Evolutionary conservation across 306 rosid genomes (phyloP).

Genomic region (Cucurbita maxima): DNA sequence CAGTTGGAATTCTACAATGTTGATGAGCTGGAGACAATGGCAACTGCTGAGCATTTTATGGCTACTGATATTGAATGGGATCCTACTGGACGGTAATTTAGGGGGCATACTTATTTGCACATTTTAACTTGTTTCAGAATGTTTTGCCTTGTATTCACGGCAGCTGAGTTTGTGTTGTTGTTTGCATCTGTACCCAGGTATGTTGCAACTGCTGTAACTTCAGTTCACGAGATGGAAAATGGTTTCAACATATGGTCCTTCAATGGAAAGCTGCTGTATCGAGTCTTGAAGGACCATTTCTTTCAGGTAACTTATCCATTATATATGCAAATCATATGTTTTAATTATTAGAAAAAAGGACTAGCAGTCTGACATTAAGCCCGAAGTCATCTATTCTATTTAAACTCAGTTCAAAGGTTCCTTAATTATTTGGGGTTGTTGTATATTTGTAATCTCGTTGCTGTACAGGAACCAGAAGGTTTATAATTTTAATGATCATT

Average conservation of each 20-base stretch:
- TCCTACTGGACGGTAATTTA: constrained; percentile 75
- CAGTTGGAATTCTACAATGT: constrained; percentile 64
- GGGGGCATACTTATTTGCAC: neutral
- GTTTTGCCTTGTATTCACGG: neutral
- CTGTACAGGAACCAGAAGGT: neutral
- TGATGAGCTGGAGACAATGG: constrained; percentile 80
- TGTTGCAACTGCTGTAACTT: constrained; percentile 81
- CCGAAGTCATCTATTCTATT: neutral
- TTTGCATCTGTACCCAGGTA: constrained; percentile 28
- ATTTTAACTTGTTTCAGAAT: neutral
- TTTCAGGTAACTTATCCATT: constrained; percentile 38
- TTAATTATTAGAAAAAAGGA: neutral
- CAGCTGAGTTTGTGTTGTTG: neutral
- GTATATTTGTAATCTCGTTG: neutral
- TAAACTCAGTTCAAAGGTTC: neutral
- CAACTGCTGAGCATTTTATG: constrained; percentile 65
- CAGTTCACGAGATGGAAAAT: constrained; percentile 95
- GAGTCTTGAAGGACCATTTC: constrained; percentile 70
- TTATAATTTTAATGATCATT: neutral
- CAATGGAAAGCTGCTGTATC: constrained; percentile 72
- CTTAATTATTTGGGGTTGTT: neutral
- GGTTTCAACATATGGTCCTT: constrained; percentile 91
- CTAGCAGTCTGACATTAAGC: neutral
- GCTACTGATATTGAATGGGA: constrained; percentile 84
- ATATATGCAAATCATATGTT: neutral